These are phyloP conservation scores for Cercospora brassicicola DNA, from an alignment of 2,329 filamentous ascomycete genomes.

Conservation along the genomic window DNA sequence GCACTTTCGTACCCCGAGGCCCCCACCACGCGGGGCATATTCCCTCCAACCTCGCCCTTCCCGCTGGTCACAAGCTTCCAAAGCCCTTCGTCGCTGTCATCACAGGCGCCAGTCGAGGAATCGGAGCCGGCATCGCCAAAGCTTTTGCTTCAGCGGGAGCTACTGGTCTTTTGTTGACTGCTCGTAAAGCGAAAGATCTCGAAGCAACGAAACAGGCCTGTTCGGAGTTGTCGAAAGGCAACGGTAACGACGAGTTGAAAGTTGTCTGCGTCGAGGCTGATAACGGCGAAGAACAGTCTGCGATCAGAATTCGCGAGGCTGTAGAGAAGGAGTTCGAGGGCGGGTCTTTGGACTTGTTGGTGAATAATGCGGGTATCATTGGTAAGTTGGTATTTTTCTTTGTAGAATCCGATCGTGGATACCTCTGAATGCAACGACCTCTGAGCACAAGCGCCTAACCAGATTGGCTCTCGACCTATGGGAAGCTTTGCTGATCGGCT, in stretches of 20 bases:
- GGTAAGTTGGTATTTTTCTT: not conserved
- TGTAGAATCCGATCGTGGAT: too few relatives aligned
- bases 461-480: too few relatives aligned
- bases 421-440: too few relatives aligned
- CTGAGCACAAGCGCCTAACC: too few relatives aligned
- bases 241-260: not conserved
- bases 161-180: conserved; percentile 35
- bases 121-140: conserved; percentile 37
- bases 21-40: conserved; percentile 9
- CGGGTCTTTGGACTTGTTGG: conserved; percentile 16
- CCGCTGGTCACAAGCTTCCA: not conserved
- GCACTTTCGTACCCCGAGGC: conserved; percentile 1
- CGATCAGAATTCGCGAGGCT: not conserved
- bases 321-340: not conserved
- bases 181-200: conserved; percentile 28
- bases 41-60: conserved; percentile 5
- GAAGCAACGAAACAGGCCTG: conserved; percentile 27
- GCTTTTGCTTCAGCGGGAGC: conserved; percentile 37
- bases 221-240: conserved; percentile 1
- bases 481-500: too few relatives aligned
- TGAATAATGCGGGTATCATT: conserved; percentile 23
- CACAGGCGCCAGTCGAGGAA: conserved; percentile 39
- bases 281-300: not conserved
- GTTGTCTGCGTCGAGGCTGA: conserved; percentile 1
- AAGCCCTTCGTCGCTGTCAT: conserved; percentile 35